Base-by-base conservation (phyloP, 495 filamentous ascomycete species). In the Penicillium tannophilum region DNA sequence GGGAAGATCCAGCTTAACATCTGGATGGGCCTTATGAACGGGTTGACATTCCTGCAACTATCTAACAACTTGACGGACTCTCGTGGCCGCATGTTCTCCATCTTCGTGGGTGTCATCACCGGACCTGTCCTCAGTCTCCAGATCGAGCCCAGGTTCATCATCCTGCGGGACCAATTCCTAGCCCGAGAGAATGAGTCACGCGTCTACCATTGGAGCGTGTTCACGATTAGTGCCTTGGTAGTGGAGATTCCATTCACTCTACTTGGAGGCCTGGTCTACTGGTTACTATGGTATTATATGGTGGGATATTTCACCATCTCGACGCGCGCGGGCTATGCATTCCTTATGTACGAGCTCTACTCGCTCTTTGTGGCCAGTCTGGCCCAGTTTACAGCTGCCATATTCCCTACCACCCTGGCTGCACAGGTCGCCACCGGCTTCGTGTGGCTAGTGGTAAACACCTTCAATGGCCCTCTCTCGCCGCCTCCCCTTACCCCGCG, bases 191-290 rank as follows among this genome's bases (percentile, higher is more conserved):
- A 69, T 1, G 74, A 71, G 16, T 69, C 64, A 10, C 73, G 69
- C 43, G 68, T 69, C 14, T 82, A 82, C 56, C 68, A 64, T n/a
- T 82, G 78, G 78, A 59, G 66, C 35, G 73, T 69, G 4, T 82
- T 79, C 56, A 67, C 71, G 53, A 49, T 74, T 6, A 61, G 67
- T 19, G 70, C 74, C 23, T 65, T 82, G 43, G 35, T 78, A 6
- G 70, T 76, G 8, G 78, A 81, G 59, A 31, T 78, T 0, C 77
- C 78, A 4, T 79, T 69, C 60, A 67, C 76, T 28, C 63, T 71
- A 14, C 53, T 79, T 42, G 64, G 62, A 55, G 59, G 62, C 17
- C 60, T 76, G 6, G 42, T 79, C 28, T 68, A 74, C 54, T 79
- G 70, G 68, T 41, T 74, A 14, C 61, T 63, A 56, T 81, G 76